phyloP scores from a whole-genome alignment of 305 asterid genomes.

The Euphrasia arctica region DNA sequence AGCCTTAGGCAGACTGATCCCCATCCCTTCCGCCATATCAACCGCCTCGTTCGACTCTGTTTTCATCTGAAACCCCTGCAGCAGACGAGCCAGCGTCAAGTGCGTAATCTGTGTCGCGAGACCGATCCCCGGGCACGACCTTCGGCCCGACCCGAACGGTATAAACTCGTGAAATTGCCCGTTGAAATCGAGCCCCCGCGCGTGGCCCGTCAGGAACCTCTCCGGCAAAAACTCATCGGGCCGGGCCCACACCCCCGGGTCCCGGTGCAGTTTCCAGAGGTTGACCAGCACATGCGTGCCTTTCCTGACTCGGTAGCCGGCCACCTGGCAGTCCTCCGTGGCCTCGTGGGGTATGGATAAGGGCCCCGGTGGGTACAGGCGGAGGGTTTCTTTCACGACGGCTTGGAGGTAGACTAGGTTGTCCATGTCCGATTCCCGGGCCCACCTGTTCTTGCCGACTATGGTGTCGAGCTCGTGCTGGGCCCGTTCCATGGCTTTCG shows the following conservation, averaged over 20 bases:
- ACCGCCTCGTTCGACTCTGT: constrained; percentile 30
- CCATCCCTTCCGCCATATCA: constrained; percentile 44
- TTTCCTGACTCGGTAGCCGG: constrained; percentile 29
- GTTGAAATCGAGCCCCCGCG: constrained; percentile 14
- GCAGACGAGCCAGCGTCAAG: constrained; percentile 39
- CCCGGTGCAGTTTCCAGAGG: constrained; percentile 45
- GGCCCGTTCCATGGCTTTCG: constrained; percentile 21
- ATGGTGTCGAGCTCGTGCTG: constrained; percentile 39
- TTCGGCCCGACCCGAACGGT: constrained; percentile 51
- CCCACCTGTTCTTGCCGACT: constrained; percentile 44
- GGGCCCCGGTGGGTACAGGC: constrained; percentile 53
- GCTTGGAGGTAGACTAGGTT: constrained; percentile 38
- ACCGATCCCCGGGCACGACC: constrained; percentile 46
- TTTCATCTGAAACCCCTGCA: constrained; percentile 42
- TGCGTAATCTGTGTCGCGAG: constrained; percentile 38
- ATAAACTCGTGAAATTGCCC: constrained; percentile 39
- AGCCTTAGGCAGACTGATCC: constrained; percentile 36
- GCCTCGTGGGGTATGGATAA: constrained; percentile 46
- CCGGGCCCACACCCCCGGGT: constrained; percentile 35
- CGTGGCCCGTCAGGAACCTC: constrained; percentile 33
- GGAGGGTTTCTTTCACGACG: constrained; percentile 42
- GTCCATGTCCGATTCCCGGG: constrained; percentile 39
- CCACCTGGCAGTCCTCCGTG: constrained; percentile 33
- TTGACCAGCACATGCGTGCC: constrained; percentile 43
- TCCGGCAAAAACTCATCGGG: constrained; percentile 43